phyloP scores from a whole-genome alignment of 371 early-diverging fungal species.

The Apophysomyces variabilis region DNA sequence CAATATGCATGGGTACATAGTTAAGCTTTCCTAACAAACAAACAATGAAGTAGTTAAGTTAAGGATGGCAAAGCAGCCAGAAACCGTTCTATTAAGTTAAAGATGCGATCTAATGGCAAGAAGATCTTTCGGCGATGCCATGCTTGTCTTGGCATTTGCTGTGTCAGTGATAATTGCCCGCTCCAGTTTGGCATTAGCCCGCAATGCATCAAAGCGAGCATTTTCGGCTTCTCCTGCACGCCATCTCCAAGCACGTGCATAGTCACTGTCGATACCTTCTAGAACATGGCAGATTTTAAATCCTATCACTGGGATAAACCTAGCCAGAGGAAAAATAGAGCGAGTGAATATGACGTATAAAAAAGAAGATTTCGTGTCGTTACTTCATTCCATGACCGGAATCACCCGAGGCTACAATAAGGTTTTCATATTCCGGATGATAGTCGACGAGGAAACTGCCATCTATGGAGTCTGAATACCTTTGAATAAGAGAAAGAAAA shows the following conservation, averaged over 20 bases:
- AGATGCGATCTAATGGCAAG: neutral
- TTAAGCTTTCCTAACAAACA: no score
- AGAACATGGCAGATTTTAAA: conserved; percentile 34
- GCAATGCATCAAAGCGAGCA: neutral
- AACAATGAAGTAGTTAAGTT: neutral
- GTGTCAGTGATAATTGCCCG: neutral
- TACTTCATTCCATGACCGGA: conserved; percentile 60
- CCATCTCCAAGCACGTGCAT: conserved; percentile 36
- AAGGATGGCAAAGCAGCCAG: no score
- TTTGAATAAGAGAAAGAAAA: conserved; percentile 5
- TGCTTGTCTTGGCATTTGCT: neutral
- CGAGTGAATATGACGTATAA: neutral
- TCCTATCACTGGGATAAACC: conserved; percentile 39
- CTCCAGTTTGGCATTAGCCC: neutral
- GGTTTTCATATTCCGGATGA: conserved; percentile 46
- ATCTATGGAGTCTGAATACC: conserved; percentile 53
- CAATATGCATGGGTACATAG: no score
- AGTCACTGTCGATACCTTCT: conserved; percentile 33
- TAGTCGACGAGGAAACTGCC: conserved; percentile 47
- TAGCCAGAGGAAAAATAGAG: neutral
- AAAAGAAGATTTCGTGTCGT: conserved; percentile 1
- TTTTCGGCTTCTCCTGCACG: conserved; percentile 6
- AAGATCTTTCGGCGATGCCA: neutral
- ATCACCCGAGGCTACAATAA: conserved; percentile 50
- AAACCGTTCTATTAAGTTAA: neutral